Conservation (phyloP, 768 basidiomycete genomes). For the Lactarius trivialis region DNA sequence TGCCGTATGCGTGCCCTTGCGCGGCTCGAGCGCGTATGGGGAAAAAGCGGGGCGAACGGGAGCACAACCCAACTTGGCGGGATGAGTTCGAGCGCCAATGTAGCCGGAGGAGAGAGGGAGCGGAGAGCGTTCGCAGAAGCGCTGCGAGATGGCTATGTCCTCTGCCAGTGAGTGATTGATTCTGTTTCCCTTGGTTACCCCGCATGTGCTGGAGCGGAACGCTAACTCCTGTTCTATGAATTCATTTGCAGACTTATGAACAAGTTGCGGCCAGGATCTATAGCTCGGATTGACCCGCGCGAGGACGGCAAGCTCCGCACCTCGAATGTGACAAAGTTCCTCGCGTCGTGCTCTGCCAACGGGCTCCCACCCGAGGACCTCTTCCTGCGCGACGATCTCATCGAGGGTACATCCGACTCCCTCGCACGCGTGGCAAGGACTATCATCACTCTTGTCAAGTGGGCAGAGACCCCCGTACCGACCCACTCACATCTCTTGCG, state of each 20-base stretch:
- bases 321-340: slow-evolving; percentile 70
- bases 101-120: slow-evolving; percentile 69
- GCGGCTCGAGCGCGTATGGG: slow-evolving; percentile 73
- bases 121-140: slow-evolving; percentile 66
- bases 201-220: no score
- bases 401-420: slow-evolving; percentile 51
- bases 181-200: slow-evolving; percentile 11
- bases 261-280: slow-evolving; percentile 57
- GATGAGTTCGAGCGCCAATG: slow-evolving; percentile 35
- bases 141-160: slow-evolving; percentile 74
- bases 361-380: slow-evolving; percentile 57
- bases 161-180: slow-evolving; percentile 75
- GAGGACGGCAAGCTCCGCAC: slow-evolving; percentile 61
- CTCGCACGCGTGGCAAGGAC: slow-evolving; percentile 68
- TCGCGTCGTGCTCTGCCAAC: slow-evolving; percentile 65
- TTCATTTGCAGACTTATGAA: slow-evolving; percentile 58
- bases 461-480: slow-evolving; percentile 48
- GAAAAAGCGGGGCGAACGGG: slow-evolving; percentile 48
- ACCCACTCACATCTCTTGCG: slow-evolving; percentile 42
- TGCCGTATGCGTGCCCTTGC: slow-evolving; percentile 50
- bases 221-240: slow-evolving; percentile 5
- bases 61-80: slow-evolving; percentile 35
- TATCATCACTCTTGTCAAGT: slow-evolving; percentile 60
- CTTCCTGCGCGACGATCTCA: slow-evolving; percentile 63
- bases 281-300: slow-evolving; percentile 56